Conservation (phyloP, 768 basidiomycete species). For the Auriscalpium vulgare region DNA sequence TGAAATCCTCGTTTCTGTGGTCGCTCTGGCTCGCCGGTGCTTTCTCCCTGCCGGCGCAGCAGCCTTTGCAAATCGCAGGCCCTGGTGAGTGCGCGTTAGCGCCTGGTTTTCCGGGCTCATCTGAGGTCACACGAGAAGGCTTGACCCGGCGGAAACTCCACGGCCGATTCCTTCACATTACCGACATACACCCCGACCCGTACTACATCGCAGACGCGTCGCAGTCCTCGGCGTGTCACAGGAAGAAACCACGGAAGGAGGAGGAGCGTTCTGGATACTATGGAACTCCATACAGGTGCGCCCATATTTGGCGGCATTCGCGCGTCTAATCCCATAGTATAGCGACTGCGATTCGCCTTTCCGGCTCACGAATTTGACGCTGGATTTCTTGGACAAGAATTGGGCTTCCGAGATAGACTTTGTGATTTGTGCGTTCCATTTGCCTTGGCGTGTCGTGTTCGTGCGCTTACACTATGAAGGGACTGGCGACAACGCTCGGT, state of each 20-base stretch:
- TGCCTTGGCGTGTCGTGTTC: neutral
- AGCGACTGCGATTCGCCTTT: conserved; percentile 82
- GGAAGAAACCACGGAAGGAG: conserved; percentile 47
- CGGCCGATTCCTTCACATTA: conserved; percentile 75
- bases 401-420: conserved; percentile 87
- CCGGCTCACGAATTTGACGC: conserved; percentile 68
- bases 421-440: conserved; percentile 59
- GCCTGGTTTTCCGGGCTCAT: neutral
- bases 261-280: conserved; percentile 47
- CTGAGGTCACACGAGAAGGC: neutral
- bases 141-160: conserved; percentile 37
- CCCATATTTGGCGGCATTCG: neutral
- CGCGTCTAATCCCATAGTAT: neutral
- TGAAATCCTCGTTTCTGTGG: neutral
- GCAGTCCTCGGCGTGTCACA: conserved; percentile 60
- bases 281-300: conserved; percentile 64
- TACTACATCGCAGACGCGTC: conserved; percentile 47
- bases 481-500: conserved; percentile 76
- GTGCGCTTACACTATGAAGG: conserved; percentile 30
- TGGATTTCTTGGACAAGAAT: conserved; percentile 70
- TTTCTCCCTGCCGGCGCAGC: conserved; percentile 3
- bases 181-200: conserved; percentile 79
- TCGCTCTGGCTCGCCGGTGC: neutral
- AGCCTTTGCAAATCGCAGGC: neutral
- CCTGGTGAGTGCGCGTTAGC: neutral